A percentile compares a stretch with the other conserved stretches of the same genome.
Conservation (phyloP, 257 asterid species). For the Prunella vulgaris region DNA sequence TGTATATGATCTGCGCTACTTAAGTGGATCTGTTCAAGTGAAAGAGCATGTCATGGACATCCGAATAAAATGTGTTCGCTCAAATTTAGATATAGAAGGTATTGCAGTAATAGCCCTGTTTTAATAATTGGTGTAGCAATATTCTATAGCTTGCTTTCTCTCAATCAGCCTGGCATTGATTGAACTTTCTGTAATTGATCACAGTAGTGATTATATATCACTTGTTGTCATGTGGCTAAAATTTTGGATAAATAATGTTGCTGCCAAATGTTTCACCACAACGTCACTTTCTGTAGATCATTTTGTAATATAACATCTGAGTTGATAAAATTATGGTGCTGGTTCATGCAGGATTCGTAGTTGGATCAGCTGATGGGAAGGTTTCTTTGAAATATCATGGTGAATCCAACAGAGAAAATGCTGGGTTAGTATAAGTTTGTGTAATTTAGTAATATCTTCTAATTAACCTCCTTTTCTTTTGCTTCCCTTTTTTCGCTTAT, state of each 20-base stretch:
- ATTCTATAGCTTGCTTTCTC: constrained; percentile 5
- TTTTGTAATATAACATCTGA: constrained; percentile 14
- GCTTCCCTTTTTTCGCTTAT: background rate
- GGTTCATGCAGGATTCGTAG: constrained; percentile 59
- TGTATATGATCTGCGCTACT: constrained; percentile 64
- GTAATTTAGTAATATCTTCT: background rate
- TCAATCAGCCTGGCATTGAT: background rate
- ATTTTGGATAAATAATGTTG: background rate
- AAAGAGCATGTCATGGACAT: constrained; percentile 41
- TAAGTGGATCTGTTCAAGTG: constrained; percentile 31
- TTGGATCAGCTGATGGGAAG: constrained; percentile 83
- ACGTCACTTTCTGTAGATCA: background rate
- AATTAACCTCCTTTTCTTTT: background rate
- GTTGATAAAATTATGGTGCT: constrained; percentile 16
- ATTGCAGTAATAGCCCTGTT: constrained; percentile 18
- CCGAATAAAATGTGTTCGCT: constrained; percentile 64
- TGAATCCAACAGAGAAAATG: constrained; percentile 33
- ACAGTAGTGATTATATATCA: background rate
- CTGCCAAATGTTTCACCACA: background rate
- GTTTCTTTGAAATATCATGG: constrained; percentile 59
- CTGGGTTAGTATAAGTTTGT: constrained; percentile 56
- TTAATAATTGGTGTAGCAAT: constrained; percentile 4
- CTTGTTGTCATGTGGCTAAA: background rate
- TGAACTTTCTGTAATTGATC: background rate
- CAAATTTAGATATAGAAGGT: constrained; percentile 68